These are phyloP conservation scores for Ampelomyces quisqualis DNA, from an alignment of 2,329 filamentous ascomycete genomes.

Conservation along the genomic window DNA sequence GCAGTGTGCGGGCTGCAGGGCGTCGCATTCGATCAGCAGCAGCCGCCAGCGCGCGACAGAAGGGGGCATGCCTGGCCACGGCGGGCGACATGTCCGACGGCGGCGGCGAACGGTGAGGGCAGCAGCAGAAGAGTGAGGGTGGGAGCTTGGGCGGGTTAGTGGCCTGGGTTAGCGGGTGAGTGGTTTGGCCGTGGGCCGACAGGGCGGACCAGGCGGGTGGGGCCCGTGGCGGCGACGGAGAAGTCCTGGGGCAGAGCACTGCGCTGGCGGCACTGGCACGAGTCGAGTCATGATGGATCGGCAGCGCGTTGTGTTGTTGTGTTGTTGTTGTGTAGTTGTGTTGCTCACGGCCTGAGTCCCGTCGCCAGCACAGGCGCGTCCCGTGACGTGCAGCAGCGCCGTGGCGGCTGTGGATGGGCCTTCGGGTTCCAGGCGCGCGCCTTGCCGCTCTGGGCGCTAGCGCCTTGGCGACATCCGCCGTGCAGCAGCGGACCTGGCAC, in stretches of 20 bases:
- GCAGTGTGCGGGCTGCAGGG: slow-evolving; percentile 10
- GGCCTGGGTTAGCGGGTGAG: slow-evolving; percentile 5
- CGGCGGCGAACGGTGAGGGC: neutral
- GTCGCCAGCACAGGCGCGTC: slow-evolving; percentile 23
- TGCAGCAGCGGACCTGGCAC: slow-evolving; percentile 20
- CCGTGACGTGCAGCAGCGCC: slow-evolving; percentile 42
- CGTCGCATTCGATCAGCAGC: slow-evolving; percentile 15
- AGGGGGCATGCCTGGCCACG: too few relatives aligned
- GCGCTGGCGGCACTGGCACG: too few relatives aligned
- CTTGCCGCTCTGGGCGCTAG: slow-evolving; percentile 22
- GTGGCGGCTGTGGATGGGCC: too few relatives aligned
- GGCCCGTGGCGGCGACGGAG: too few relatives aligned
- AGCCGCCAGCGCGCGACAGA: slow-evolving; percentile 19
- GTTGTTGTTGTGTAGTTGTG: too few relatives aligned
- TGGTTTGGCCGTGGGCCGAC: too few relatives aligned
- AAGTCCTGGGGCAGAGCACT: too few relatives aligned
- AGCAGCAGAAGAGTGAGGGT: slow-evolving; percentile 13
- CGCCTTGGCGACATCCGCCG: slow-evolving; percentile 21
- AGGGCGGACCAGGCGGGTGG: too few relatives aligned
- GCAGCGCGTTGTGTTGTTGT: slow-evolving; percentile 20
- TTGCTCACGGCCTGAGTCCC: too few relatives aligned
- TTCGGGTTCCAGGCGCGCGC: slow-evolving; percentile 23
- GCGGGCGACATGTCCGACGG: neutral
- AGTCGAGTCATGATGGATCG: too few relatives aligned
- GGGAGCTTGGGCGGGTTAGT: slow-evolving; percentile 3